A percentile compares a stretch with the other conserved stretches of the same genome.
These are phyloP conservation scores for Saccharomyces mikatae DNA, from an alignment of 805 yeast genomes.

Conservation along the genomic window DNA sequence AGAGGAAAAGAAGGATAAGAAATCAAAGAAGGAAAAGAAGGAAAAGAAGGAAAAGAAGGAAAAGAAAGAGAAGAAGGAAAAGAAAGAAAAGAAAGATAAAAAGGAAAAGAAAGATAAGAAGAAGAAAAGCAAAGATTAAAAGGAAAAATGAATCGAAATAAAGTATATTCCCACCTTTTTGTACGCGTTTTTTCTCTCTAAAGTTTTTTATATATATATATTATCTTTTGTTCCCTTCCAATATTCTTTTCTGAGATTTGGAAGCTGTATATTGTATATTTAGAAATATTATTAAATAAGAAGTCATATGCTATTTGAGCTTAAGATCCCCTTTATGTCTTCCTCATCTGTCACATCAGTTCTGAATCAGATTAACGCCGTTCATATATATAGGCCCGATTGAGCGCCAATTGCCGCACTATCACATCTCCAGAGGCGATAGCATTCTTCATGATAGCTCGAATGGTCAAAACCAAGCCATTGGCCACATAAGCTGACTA, in stretches of 20 bases:
- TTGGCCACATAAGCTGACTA: conserved; percentile 15
- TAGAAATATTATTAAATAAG: conserved; percentile 1
- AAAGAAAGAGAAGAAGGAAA: conserved; percentile 41
- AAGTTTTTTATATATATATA: conserved; percentile 8
- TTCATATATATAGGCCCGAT: conserved; percentile 26
- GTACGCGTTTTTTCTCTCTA: background rate
- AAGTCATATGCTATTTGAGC: background rate
- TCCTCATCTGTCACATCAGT: background rate
- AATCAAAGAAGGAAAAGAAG: conserved; percentile 12
- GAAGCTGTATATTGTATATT: conserved; percentile 6
- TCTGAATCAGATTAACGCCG: background rate
- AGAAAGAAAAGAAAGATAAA: conserved; percentile 46
- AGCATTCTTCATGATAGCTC: conserved; percentile 19
- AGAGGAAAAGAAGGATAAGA: conserved; percentile 30
- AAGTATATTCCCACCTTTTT: background rate
- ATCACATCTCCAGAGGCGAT: conserved; percentile 25
- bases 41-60: conserved; percentile 38
- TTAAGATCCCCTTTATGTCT: background rate
- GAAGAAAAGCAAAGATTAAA: conserved; percentile 41
- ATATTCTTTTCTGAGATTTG: background rate
- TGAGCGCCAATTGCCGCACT: conserved; percentile 27
- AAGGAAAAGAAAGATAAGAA: conserved; percentile 41
- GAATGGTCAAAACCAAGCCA: conserved; percentile 9
- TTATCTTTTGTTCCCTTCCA: background rate
- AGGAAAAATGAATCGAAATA: conserved; percentile 33